Evolutionary conservation across 2,329 filamentous ascomycete genomes (phyloP).

Genomic region (Fusarium sp.): DNA sequence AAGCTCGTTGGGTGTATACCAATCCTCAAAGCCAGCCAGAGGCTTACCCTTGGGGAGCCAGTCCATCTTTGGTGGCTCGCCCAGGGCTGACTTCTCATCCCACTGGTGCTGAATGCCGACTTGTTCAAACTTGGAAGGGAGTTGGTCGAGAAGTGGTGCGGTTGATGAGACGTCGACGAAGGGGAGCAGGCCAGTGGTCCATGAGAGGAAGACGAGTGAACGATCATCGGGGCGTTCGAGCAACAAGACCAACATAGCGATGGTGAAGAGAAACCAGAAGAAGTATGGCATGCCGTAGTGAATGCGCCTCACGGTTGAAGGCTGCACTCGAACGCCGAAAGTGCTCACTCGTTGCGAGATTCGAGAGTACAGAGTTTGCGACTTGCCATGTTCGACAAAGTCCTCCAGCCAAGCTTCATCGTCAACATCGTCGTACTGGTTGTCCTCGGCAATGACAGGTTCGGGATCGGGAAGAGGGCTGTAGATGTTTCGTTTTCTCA

Average conservation of each 20-base stretch:
- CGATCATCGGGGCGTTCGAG: constrained; percentile 47
- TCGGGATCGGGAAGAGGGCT: constrained; percentile 25
- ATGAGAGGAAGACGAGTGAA: constrained; percentile 51
- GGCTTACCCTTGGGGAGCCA: constrained; percentile 44
- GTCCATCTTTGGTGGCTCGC: constrained; percentile 31
- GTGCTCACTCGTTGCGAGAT: constrained; percentile 3
- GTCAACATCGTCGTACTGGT: constrained; percentile 17
- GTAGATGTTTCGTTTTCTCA: constrained; percentile 21
- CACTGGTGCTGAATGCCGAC: constrained; percentile 46
- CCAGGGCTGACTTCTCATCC: constrained; percentile 46
- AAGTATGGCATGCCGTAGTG: constrained; percentile 36
- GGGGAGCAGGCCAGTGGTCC: constrained; percentile 50
- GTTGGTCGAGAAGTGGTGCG: constrained; percentile 45
- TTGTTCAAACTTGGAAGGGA: constrained; percentile 39
- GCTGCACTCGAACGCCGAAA: constrained; percentile 6
- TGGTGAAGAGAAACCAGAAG: constrained; percentile 38
- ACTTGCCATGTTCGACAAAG: constrained; percentile 8
- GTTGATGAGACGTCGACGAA: constrained; percentile 51
- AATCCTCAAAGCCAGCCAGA: constrained; percentile 46
- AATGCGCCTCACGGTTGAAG: constrained; percentile 7
- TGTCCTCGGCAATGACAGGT: background rate
- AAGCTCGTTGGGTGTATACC: constrained; percentile 38
- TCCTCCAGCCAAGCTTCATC: constrained; percentile 1
- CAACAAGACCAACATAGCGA: constrained; percentile 37
- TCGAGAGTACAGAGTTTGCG: constrained; percentile 8